phyloP scores from a whole-genome alignment of 75 land plant genomes.

The Pinus tabuliformis region DNA sequence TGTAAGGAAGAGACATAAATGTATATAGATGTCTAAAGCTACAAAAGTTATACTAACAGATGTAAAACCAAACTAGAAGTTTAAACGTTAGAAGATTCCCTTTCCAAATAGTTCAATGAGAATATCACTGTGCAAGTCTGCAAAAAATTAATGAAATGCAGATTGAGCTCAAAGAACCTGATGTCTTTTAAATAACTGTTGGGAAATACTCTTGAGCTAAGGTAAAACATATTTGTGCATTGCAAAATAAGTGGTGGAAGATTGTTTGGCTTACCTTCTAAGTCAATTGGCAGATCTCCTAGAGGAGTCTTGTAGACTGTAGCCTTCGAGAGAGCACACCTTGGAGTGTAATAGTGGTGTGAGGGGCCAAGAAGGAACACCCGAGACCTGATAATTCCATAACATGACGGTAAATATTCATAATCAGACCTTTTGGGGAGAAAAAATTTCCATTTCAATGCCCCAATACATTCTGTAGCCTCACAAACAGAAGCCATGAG shows the following conservation, averaged over 20 bases:
- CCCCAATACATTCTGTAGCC: neutral
- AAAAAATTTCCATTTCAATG: neutral
- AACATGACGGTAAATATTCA: neutral
- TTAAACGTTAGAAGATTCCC: neutral
- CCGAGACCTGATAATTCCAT: slow-evolving; percentile 50
- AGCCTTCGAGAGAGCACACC: slow-evolving; percentile 83
- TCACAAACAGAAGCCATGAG: no score
- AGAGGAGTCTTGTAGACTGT: slow-evolving; percentile 88
- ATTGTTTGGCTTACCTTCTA: slow-evolving; percentile 60
- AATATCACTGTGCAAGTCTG: neutral
- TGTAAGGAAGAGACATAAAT: neutral
- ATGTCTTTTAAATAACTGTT: neutral
- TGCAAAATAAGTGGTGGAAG: neutral
- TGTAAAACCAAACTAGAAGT: slow-evolving; percentile 4
- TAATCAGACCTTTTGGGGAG: neutral
- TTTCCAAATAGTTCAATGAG: neutral
- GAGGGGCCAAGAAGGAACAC: slow-evolving; percentile 98
- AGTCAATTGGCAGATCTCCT: slow-evolving; percentile 89
- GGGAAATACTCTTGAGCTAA: slow-evolving; percentile 7
- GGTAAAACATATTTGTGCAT: neutral
- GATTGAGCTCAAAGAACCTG: neutral
- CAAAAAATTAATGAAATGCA: neutral
- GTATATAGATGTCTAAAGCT: neutral
- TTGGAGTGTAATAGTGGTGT: slow-evolving; percentile 93
- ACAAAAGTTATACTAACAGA: neutral